Evolutionary conservation across 2,329 filamentous ascomycete genomes (phyloP).

Genomic region (Zymoseptoria crescenta): DNA sequence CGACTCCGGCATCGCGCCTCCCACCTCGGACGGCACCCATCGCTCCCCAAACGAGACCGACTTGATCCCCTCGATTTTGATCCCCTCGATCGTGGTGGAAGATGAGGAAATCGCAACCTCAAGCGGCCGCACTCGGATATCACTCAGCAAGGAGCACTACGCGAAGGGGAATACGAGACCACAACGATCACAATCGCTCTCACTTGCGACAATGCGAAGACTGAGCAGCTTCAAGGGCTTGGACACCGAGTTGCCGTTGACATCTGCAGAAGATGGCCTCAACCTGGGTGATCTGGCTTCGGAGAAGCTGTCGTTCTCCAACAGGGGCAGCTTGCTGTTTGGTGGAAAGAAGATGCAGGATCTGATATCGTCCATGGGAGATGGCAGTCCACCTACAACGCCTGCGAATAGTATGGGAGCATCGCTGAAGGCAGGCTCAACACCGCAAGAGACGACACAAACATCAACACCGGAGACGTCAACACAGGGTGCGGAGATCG

Average conservation of each 20-base stretch:
- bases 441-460: neutral
- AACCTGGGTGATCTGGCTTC: constrained; percentile 47
- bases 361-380: constrained; percentile 21
- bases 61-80: constrained; percentile 33
- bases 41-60: constrained; percentile 15
- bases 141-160: constrained; percentile 7
- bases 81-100: constrained; percentile 39
- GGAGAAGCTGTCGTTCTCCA: constrained; percentile 50
- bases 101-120: constrained; percentile 26
- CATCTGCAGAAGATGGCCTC: constrained; percentile 38
- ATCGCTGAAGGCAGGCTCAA: neutral
- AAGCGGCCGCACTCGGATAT: neutral
- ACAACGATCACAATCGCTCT: neutral
- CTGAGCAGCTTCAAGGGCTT: constrained; percentile 41
- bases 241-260: constrained; percentile 48
- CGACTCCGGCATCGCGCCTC: constrained; percentile 29
- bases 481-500: neutral
- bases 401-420: neutral
- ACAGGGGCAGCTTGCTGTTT: constrained; percentile 52
- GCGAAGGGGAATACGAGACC: constrained; percentile 3
- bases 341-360: constrained; percentile 43
- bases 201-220: constrained; percentile 4
- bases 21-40: constrained; percentile 8
- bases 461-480: neutral
- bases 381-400: constrained; percentile 5